Percentiles rank a stretch among this genome's conserved stretches.
Evolutionary conservation across 148 eudicot species (phyloP).

Genomic region (Drosera capensis): DNA sequence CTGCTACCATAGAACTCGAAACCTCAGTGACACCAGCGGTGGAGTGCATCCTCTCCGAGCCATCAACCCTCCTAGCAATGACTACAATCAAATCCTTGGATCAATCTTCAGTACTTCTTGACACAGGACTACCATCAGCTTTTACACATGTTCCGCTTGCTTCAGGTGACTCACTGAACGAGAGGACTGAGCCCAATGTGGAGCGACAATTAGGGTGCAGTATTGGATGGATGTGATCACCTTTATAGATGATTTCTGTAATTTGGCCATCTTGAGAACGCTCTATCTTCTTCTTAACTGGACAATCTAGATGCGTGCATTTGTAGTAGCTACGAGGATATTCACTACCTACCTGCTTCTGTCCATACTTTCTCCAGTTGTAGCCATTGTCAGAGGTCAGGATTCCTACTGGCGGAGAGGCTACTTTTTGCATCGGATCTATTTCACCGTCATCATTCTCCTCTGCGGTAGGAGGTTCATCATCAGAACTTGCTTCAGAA

Average conservation of each 20-base stretch:
- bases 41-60: conserved; percentile 27
- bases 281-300: conserved; percentile 58
- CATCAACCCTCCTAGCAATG: conserved; percentile 21
- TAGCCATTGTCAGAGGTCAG: conserved; percentile 54
- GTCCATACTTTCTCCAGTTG: conserved; percentile 87
- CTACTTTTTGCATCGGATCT: conserved; percentile 18
- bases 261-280: conserved; percentile 60
- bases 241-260: conserved; percentile 57
- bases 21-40: conserved; percentile 24
- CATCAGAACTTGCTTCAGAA: conserved; percentile 9
- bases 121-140: conserved; percentile 15
- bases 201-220: conserved; percentile 36
- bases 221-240: conserved; percentile 48
- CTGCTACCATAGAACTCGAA: conserved; percentile 22
- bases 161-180: conserved; percentile 16
- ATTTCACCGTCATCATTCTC: conserved; percentile 8
- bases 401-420: conserved; percentile 8
- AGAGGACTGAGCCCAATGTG: conserved; percentile 11
- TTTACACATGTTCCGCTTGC: conserved; percentile 11
- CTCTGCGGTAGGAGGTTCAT: conserved; percentile 11
- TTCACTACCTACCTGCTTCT: conserved; percentile 79
- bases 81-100: too few relatives aligned
- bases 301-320: conserved; percentile 57
- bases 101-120: conserved; percentile 16
- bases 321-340: conserved; percentile 71